Base-by-base conservation (phyloP, 1,284 basidiomycete species). In the Gymnopus androsaceus region DNA sequence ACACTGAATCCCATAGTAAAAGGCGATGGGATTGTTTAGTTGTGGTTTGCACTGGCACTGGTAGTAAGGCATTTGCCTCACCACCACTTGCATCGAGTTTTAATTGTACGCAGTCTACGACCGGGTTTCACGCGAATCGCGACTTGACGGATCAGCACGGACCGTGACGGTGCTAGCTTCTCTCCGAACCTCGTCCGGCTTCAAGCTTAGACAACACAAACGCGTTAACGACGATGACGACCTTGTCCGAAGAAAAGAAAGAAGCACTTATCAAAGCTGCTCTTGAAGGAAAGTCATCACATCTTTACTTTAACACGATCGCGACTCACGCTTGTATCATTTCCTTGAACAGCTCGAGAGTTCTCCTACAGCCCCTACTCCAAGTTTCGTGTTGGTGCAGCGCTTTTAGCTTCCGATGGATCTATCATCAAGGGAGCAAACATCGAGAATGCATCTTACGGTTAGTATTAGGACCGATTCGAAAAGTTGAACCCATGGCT, bases 371-470 rank as follows among this genome's bases (percentile, higher is more conserved):
- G 68, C 28, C 81, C 77, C 5, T 86, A 85, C 70, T 88, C 86
- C 41, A 83, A 87, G 38, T 89, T 89, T 68, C 79, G 84, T 51
- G 88, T 90, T 17, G 88, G 87, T 5, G 86, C 87, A 0, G 82
- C 86, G 0, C 70, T 89, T 2, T 71, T 89, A 4, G 72, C 78
- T 5, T 67, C 75, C 1, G 75, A 80, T 52, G 85, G 85, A 3
- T 68, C 75, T 28, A 77, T 88, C 45, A 75, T 88, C 56, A 82
- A 78, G 47, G 88, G 88, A 0, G 82, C 82, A 49, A 90, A 89
- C 65, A 78, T 89, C 55, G 88, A 91, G 70, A 90, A 90, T 63
- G 85, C 87, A 0, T 86, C 85, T 1, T 89, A 87, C 63, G 84
- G 87, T 82, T 51, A 70, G 25, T 9, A 38, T 51, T 27, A 8